A percentile compares a stretch with the other conserved stretches of the same genome.
These are phyloP conservation scores for Fusarium buharicum DNA, from an alignment of 2,329 filamentous ascomycete species.

Conservation along the genomic window DNA sequence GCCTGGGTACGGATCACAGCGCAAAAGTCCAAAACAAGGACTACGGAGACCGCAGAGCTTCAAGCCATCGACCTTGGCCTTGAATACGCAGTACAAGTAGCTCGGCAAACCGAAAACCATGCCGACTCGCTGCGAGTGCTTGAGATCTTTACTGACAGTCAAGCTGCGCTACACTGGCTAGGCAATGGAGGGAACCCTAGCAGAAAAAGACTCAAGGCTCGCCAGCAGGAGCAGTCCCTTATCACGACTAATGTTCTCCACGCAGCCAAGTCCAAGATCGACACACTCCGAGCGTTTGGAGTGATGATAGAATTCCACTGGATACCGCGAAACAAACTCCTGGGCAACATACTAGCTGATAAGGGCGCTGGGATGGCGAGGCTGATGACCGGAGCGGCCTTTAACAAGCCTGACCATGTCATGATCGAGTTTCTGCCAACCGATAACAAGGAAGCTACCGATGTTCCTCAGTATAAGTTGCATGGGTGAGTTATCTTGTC, in stretches of 20 bases:
- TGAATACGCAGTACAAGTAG: constrained; percentile 11
- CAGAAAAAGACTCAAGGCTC: not conserved
- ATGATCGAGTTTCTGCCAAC: constrained; percentile 8
- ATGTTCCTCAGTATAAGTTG: not conserved
- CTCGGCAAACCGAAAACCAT: not conserved
- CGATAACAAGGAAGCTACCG: not conserved
- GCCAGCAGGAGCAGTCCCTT: not conserved
- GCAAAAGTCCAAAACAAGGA: not conserved
- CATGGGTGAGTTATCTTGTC: constrained; percentile 5
- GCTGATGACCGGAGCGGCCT: not conserved
- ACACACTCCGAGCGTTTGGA: not conserved
- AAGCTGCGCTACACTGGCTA: not conserved
- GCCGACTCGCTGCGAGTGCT: constrained; percentile 1
- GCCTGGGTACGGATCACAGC: constrained; percentile 25
- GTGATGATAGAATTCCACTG: constrained; percentile 31
- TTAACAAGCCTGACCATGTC: not conserved
- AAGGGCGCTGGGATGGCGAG: constrained; percentile 8
- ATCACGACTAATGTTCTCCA: not conserved
- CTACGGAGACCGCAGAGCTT: constrained; percentile 1
- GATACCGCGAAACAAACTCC: constrained; percentile 20
- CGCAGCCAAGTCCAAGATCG: not conserved
- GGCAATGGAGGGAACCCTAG: not conserved
- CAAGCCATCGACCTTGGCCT: constrained; percentile 26
- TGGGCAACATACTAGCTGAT: constrained; percentile 25
- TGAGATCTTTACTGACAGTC: constrained; percentile 24